A percentile compares a stretch with the other conserved stretches of the same genome.
Evolutionary conservation across 345 rosid species (phyloP).

Genomic region (Garcia nutans): DNA sequence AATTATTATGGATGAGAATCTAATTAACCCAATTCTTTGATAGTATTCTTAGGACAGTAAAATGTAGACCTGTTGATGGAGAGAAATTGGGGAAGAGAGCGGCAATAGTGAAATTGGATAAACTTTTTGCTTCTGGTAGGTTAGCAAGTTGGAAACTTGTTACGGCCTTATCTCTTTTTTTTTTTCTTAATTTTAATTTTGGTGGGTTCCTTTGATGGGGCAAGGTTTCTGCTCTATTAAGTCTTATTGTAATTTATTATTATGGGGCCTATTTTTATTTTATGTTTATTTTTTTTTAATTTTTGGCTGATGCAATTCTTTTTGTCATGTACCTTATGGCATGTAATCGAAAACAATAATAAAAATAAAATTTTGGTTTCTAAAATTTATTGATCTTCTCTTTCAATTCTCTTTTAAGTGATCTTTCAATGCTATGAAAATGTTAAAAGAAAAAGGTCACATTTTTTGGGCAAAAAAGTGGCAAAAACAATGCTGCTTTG

Average conservation of each 20-base stretch:
- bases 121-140: constrained; percentile 21
- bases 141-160: constrained; percentile 31
- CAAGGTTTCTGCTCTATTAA: background rate
- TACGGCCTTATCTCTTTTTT: constrained; percentile 19
- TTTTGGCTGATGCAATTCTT: constrained; percentile 9
- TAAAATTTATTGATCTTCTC: background rate
- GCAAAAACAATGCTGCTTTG: background rate
- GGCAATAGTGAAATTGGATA: constrained; percentile 17
- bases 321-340: constrained; percentile 21
- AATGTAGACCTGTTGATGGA: background rate
- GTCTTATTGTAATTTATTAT: constrained; percentile 2
- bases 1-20: too few relatives aligned
- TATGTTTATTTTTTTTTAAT: background rate
- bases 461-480: background rate
- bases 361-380: constrained; percentile 3
- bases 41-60: too few relatives aligned
- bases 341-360: constrained; percentile 10
- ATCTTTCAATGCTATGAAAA: background rate
- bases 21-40: too few relatives aligned
- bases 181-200: constrained; percentile 17
- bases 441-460: background rate
- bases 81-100: background rate
- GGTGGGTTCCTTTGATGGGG: constrained; percentile 26
- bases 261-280: background rate
- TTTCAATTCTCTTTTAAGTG: background rate